A percentile compares a stretch with the other conserved stretches of the same genome.
Evolutionary conservation across 2,329 filamentous ascomycete species (phyloP).

Genomic region (Venturia oleaginea): DNA sequence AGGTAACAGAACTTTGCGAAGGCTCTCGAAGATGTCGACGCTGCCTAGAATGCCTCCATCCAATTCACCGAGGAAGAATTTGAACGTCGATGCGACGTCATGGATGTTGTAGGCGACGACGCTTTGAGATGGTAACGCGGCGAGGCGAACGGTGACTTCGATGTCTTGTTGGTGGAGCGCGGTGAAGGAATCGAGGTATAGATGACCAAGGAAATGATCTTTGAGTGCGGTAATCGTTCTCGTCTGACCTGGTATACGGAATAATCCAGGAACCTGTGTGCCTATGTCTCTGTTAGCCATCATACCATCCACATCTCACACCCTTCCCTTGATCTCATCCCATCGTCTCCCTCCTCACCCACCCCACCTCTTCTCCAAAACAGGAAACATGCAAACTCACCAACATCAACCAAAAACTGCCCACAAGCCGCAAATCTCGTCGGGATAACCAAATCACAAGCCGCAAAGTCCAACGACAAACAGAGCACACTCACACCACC

Average conservation of each 20-base stretch:
- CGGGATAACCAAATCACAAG: slow-evolving; percentile 49
- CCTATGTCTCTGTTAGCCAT: background rate
- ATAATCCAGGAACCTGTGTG: slow-evolving; percentile 42
- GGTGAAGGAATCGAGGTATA: slow-evolving; percentile 21
- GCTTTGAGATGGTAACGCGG: slow-evolving; percentile 48
- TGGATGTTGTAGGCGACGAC: slow-evolving; percentile 48
- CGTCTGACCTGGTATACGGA: slow-evolving; percentile 51
- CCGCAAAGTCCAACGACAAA: slow-evolving; percentile 50
- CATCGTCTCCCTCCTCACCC: background rate
- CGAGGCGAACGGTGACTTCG: slow-evolving; percentile 48
- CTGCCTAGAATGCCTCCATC: slow-evolving; percentile 60
- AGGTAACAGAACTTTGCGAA: slow-evolving; percentile 44
- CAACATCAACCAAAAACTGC: slow-evolving; percentile 54
- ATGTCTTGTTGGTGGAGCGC: slow-evolving; percentile 25
- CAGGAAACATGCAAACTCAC: slow-evolving; percentile 26
- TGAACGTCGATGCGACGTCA: slow-evolving; percentile 60
- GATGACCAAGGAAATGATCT: slow-evolving; percentile 49
- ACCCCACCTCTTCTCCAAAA: background rate
- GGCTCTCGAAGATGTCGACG: slow-evolving; percentile 49
- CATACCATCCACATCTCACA: too few species aligned
- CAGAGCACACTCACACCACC: slow-evolving; percentile 55
- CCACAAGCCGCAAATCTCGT: slow-evolving; percentile 58
- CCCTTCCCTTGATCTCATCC: background rate
- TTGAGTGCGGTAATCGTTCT: slow-evolving; percentile 49
- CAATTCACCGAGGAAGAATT: slow-evolving; percentile 52